phyloP scores from a whole-genome alignment of 2,329 filamentous ascomycete species.

The Apiospora marii region DNA sequence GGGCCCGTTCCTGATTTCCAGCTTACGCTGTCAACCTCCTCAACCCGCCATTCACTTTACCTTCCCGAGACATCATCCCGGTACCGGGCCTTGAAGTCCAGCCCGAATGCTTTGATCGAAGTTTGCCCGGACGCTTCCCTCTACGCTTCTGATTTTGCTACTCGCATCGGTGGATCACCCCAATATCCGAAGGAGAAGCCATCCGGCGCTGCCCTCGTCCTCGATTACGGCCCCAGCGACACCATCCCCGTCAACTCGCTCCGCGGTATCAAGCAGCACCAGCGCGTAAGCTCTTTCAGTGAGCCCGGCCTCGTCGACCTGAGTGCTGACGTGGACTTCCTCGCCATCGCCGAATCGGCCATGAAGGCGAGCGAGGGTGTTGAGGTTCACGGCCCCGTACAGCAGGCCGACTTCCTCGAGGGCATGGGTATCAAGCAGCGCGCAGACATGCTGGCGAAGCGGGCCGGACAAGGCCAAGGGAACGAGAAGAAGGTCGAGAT shows the following conservation, averaged over 20 bases:
- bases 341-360: conserved; percentile 83
- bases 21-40: conserved; percentile 75
- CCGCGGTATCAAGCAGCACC: conserved; percentile 84
- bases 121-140: conserved; percentile 87
- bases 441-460: conserved; percentile 70
- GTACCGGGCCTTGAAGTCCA: conserved; percentile 76
- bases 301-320: conserved; percentile 86
- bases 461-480: conserved; percentile 42
- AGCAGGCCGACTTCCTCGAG: conserved; percentile 81
- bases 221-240: conserved; percentile 87
- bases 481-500: conserved; percentile 64
- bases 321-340: conserved; percentile 93
- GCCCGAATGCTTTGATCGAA: conserved; percentile 78
- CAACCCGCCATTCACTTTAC: conserved; percentile 84
- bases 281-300: conserved; percentile 78
- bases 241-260: conserved; percentile 88
- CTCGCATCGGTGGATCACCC: conserved; percentile 77
- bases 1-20: conserved; percentile 82
- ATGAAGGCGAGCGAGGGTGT: conserved; percentile 77
- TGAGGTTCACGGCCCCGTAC: conserved; percentile 91
- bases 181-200: conserved; percentile 65
- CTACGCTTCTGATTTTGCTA: conserved; percentile 82
- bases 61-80: conserved; percentile 83
- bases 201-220: conserved; percentile 88
- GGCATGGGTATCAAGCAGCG: conserved; percentile 85